Base-by-base conservation (phyloP, 805 yeast genomes). In the Metschnikowia drakensbergensis region DNA sequence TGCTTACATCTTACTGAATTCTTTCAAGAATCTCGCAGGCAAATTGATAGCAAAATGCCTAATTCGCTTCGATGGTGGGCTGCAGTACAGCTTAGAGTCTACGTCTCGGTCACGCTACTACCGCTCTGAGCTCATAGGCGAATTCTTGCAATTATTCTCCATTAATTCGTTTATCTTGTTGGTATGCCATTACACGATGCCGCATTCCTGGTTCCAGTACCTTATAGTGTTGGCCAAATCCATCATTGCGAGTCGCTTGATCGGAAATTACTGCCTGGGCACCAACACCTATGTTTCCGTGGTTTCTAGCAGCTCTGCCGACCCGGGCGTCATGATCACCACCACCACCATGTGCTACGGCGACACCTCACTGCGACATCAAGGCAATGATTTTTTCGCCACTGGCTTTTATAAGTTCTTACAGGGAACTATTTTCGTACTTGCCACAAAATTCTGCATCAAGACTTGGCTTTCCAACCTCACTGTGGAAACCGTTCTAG, bases 21-120 rank as follows among this genome's bases (percentile, higher is more conserved):
- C 69, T 3, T 61, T 66, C 36, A 64, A 60, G 36, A 52, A 64
- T 13, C 48, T 65, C 28, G 65, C 67, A 7, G 69, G 69, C 9
- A 62, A 58, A 42, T 34, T 60, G 28, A 48, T 66, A 28, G 55
- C 63, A 17, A 56, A 56, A 35, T 52, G 37, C 44, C 47, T 60
- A 1, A 48, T 60, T n/a, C 39, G 40, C 23, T 17, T 47, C 23
- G 52, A 45, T 27, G 31, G 37, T 26, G 42, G 44, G 13, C 37
- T 45, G 27, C 42, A 45, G 25, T 48, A 44, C 34, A 46, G 29
- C 27, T 42, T 48, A 51, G 58, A 49, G 40, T 44, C 48, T 33
- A 47, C 29, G 29, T 48, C 39, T 22, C 27, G 36, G 39, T 47
- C 37, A 3, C 44, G 54, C 13, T 58, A 39, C 50, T 58, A 55